Conservation (phyloP, 106 monocot genomes). For the Cymbidium sinense region DNA sequence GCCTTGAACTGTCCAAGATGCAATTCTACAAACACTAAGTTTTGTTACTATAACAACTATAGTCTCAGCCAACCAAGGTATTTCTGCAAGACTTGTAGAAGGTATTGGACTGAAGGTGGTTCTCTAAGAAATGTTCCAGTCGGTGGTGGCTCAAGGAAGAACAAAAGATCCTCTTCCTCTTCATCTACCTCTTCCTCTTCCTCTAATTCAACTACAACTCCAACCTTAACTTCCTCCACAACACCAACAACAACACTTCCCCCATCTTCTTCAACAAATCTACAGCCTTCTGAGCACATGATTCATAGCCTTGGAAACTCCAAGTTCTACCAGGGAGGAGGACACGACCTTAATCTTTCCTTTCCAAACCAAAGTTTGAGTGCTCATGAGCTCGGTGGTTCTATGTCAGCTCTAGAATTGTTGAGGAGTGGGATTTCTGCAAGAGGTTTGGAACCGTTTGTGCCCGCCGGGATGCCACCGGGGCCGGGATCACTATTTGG, state of each 20-base stretch:
- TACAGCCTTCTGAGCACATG: not conserved
- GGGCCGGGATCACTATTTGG: not conserved
- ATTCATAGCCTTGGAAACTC: not conserved
- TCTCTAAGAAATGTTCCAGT: slow-evolving; percentile 19
- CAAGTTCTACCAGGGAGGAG: slow-evolving; percentile 1
- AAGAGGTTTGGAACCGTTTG: not conserved
- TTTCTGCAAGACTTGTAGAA: slow-evolving; percentile 36
- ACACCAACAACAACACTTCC: not conserved
- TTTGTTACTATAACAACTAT: slow-evolving; percentile 55
- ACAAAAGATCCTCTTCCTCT: slow-evolving; percentile 13
- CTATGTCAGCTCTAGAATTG: not conserved
- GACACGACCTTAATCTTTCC: slow-evolving; percentile 2
- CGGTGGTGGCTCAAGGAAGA: slow-evolving; percentile 20
- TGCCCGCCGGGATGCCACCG: not conserved
- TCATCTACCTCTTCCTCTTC: not conserved
- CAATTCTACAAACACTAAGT: slow-evolving; percentile 46
- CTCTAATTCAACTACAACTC: not conserved
- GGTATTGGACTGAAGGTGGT: slow-evolving; percentile 16
- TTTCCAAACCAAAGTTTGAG: not conserved
- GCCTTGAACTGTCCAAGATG: slow-evolving; percentile 38
- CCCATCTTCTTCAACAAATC: not conserved
- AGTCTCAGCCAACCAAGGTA: slow-evolving; percentile 48
- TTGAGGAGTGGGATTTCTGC: not conserved
- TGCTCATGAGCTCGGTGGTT: not conserved
- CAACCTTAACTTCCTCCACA: not conserved